Base-by-base conservation (phyloP, 495 filamentous ascomycete genomes). In the Penicillium steckii region DNA sequence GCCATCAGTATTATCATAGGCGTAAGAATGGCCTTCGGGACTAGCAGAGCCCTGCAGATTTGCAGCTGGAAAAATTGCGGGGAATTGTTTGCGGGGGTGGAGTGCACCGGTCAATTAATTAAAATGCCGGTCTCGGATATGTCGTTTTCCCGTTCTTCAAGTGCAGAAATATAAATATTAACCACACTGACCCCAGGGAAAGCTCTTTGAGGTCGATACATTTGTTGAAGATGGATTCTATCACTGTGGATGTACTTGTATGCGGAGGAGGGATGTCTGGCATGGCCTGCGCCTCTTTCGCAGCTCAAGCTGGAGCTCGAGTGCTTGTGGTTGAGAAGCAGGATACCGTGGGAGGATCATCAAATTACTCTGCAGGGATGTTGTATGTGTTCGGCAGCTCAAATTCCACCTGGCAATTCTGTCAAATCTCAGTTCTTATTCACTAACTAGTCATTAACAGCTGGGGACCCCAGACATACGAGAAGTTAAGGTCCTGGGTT, bases 201-300 rank as follows among this genome's bases (percentile, higher is more conserved):
- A 6, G 12, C 12, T 29, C 12, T 6, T 29, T 29, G 12, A 29
- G 5, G 12, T 29, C 27, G 27, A 29, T 24, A 51, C 12, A 46
- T 23, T 19, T 3, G n/a, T 8, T 18, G 29, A 46, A 12, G 12
- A 66, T 67, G 64, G 42, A 67, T 9, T 40, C 42, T 8, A 35
- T 60, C 35, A 25, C 52, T 4, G 65, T 67, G 8, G 65, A 65
- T 41, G 51, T 55, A 6, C 30, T 67, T 10, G 57, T 65, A 19
- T 67, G 61, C 29, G 65, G 65, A 5, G 65, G 56, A 32, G 65
- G 65, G 15, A 67, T 67, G 64, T 62, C 65, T n/a, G 65, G 61
- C 3, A 54, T 65, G 57, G 50, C 65, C 45, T 65, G 65, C 26
- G 56, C 65, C 45, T 52, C 65, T 37, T 67, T 65, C 12, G 57